phyloP scores from a whole-genome alignment of 2,329 filamentous ascomycete genomes.

The Dichotomopilus funicola region DNA sequence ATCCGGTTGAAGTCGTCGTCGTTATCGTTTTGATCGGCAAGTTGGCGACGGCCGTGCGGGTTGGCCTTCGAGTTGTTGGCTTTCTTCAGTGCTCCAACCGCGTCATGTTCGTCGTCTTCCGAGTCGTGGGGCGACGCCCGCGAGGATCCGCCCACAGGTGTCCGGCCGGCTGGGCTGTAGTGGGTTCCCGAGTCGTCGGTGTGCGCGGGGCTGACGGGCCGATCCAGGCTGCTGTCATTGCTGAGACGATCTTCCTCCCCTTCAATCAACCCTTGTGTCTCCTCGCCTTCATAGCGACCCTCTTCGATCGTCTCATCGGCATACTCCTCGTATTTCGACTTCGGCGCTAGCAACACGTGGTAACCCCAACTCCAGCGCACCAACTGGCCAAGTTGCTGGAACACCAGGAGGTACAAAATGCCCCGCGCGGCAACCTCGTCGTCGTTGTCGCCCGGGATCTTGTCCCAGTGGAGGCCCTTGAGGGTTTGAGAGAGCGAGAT shows the following conservation, averaged over 20 bases:
- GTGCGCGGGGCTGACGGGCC: slow-evolving; percentile 25
- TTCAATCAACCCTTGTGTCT: slow-evolving; percentile 39
- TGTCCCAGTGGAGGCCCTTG: slow-evolving; percentile 87
- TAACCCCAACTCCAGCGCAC: slow-evolving; percentile 98
- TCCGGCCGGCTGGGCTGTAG: slow-evolving; percentile 51
- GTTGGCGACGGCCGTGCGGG: slow-evolving; percentile 8
- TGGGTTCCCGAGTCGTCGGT: slow-evolving; percentile 43
- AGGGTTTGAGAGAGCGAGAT: slow-evolving; percentile 90
- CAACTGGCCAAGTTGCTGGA: slow-evolving; percentile 93
- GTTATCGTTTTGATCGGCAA: slow-evolving; percentile 8
- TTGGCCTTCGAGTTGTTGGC: slow-evolving; percentile 23
- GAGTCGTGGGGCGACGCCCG: slow-evolving; percentile 43
- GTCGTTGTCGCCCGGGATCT: slow-evolving; percentile 85
- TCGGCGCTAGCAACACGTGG: slow-evolving; percentile 84
- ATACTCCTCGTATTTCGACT: slow-evolving; percentile 63
- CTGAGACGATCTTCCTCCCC: slow-evolving; percentile 33
- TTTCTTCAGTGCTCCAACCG: slow-evolving; percentile 6
- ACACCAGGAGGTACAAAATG: slow-evolving; percentile 92
- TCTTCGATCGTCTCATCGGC: slow-evolving; percentile 47
- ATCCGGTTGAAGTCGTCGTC: slow-evolving; percentile 45
- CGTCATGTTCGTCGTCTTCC: slow-evolving; percentile 39
- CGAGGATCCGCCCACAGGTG: slow-evolving; percentile 46
- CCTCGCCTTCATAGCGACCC: slow-evolving; percentile 50
- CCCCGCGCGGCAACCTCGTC: slow-evolving; percentile 89
- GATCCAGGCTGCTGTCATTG: background rate